Conservation (phyloP, 106 monocot genomes). For the Agapanthus africanus region DNA sequence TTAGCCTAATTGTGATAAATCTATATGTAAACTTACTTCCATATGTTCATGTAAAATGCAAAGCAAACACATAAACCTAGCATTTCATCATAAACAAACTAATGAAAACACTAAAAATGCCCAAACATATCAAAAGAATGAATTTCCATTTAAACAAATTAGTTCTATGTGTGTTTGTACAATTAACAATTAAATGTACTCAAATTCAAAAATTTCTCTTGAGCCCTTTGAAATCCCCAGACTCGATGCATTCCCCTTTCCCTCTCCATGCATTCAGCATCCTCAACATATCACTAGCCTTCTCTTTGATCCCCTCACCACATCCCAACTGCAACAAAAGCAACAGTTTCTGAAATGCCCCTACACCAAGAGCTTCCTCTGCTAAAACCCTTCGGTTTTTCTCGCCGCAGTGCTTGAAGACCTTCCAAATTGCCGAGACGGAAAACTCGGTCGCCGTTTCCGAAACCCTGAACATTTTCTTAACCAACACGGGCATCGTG, state of each 20-base stretch:
- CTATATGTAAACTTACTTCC: too few species aligned
- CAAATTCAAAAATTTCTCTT: constrained; percentile 29
- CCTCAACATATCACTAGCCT: constrained; percentile 39
- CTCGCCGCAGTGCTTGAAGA: constrained; percentile 24
- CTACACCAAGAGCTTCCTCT: constrained; percentile 24
- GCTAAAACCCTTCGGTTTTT: neutral
- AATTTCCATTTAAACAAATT: neutral
- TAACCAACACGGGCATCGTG: constrained; percentile 52
- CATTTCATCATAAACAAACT: too few species aligned
- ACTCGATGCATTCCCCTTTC: constrained; percentile 37
- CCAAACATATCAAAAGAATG: neutral
- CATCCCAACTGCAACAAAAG: constrained; percentile 50
- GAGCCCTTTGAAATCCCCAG: constrained; percentile 36
- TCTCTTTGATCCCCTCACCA: constrained; percentile 30
- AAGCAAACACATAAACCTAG: too few species aligned
- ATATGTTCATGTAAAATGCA: too few species aligned
- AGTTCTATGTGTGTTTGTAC: neutral
- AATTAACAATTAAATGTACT: neutral
- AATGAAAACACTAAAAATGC: too few species aligned
- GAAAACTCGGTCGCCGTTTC: constrained; percentile 58
- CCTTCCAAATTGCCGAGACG: constrained; percentile 60
- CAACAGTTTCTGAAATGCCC: constrained; percentile 57
- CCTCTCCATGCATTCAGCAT: constrained; percentile 29
- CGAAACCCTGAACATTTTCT: constrained; percentile 58
- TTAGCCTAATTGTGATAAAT: too few species aligned